Evolutionary conservation across 257 asterid genomes (phyloP), one percentile per base, ranked within the genome.

Genomic region (Lantana camara): DNA sequence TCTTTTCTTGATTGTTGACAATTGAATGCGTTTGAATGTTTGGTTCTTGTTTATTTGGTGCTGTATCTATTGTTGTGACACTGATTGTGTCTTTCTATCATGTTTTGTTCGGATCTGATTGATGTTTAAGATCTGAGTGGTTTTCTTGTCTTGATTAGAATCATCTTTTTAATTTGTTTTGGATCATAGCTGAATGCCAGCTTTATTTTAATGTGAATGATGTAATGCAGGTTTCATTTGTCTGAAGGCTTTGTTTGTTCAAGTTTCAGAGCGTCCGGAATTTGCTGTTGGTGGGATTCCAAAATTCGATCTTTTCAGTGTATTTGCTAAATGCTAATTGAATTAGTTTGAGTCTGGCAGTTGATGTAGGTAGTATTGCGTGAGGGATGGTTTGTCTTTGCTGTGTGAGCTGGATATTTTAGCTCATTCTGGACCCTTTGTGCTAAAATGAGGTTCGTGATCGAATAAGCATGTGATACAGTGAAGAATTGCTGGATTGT

Each of bases 61-160:
- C 0, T 9, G 12, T 13, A 14, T 41, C 0, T 41, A 11, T 41
- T 12, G 17, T 41, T 3, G 3, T 41, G 13, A 41, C 13, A 16
- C 46, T 37, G 46, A 41, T 10, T 41, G 13, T 41, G 4, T 41
- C n/a, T 41, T 15, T 13, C 12, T 41, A 16, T 1, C 2, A 1
- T 41, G 24, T 59, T 42, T 5, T 15, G n/a, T 42, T 60, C 69
- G 81, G 90, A 83, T 80, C 87, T 73, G 87, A 83, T 80, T 78
- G 57, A 15, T 41, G 46, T 41, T 41, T 11, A 11, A 12, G 46
- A 41, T 41, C 15, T 44, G 9, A 14, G 17, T 44, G 10, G 71
- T 20, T 38, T 19, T 38, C 16, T 1, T 42, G 51, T 15, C 38
- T 44, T 38, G 14, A n/a, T 23, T 20, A 41, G 42, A 27, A 27